Evolutionary conservation across 345 rosid species (phyloP), one percentile per base, ranked within the genome.

Genomic region (Abelmoschus esculentus): DNA sequence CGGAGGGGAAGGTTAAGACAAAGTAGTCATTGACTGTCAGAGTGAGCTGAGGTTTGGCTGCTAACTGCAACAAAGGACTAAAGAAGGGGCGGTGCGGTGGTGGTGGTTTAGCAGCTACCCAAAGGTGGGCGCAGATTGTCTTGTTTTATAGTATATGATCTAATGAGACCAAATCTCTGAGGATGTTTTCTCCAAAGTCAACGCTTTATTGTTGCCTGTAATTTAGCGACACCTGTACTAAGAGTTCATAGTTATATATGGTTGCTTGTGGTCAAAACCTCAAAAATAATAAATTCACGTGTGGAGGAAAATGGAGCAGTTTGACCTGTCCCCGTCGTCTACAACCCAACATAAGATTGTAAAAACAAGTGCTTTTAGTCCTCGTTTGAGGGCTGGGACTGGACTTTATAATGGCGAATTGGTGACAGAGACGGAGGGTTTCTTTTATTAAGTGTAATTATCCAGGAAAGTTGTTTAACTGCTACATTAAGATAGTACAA

Each of bases 21-120:
- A 17, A 53, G 6, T 17, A 2, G 26, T 53, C 74, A 82, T 83
- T 90, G 92, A 85, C 90, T 80, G 78, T 72, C 85, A 83, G 85
- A 75, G 84, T 80, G 81, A 89, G 89, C 74, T 80, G 80, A 78
- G 86, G 84, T 85, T 79, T 54, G 57, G 76, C 70, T 22, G 75
- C 67, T 53, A 50, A n/a, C 54, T 50, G 19, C 7, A 50, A 15
- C 54, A 50, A 50, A 36, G 40, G 40, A 4, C 36, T 4, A 32
- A 3, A 32, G 36, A 5, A 36, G 40, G 38, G 7, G 36, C 36
- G 7, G 40, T 34, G 6, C 3, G 38, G 38, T 6, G 38, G 5
- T 1, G 7, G 7, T 36, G 40, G 6, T 32, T 32, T 32, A 32
- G 36, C 40, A 36, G 40, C 40, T 36, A 36, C 0, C 40, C 40